Conservation (phyloP, 768 basidiomycete genomes). For the Austroboletus eburneus region DNA sequence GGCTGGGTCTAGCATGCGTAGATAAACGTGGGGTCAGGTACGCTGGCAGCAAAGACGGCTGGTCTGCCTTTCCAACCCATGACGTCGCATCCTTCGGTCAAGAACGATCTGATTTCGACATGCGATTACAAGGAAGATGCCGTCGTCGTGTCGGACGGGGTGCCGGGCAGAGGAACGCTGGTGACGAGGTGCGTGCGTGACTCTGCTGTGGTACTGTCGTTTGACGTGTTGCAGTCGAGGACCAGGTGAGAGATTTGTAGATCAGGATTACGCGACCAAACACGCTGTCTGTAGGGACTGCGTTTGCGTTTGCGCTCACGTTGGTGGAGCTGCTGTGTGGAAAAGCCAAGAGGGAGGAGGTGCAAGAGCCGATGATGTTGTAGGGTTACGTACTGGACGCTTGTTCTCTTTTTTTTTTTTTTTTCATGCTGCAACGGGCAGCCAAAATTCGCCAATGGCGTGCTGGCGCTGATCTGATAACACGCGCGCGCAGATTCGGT, state of each 20-base stretch:
- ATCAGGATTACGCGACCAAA: not conserved
- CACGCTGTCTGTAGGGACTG: conserved; percentile 46
- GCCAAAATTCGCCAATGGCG: too few species aligned
- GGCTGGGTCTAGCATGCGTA: conserved; percentile 42
- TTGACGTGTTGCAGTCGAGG: conserved; percentile 49
- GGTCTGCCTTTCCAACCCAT: conserved; percentile 57
- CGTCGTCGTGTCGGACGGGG: conserved; percentile 56
- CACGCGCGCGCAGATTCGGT: conserved; percentile 6
- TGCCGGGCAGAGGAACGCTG: conserved; percentile 43
- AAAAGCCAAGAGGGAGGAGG: conserved; percentile 52
- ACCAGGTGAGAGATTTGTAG: conserved; percentile 45
- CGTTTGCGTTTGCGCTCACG: conserved; percentile 76
- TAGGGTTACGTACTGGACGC: too few species aligned
- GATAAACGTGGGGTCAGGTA: too few species aligned
- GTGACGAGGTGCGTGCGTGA: conserved; percentile 39
- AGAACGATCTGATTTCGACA: conserved; percentile 48
- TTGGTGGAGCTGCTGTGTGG: conserved; percentile 71
- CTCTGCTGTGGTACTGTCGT: too few species aligned
- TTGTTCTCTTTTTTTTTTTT: too few species aligned
- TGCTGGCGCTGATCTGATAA: conserved; percentile 27
- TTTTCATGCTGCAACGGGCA: too few species aligned
- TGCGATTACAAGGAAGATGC: conserved; percentile 73
- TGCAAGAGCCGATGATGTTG: conserved; percentile 69
- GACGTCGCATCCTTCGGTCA: conserved; percentile 78
- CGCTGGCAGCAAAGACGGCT: conserved; percentile 61